These are phyloP conservation scores for Metschnikowia lachancei DNA, from an alignment of 805 yeast species.

Conservation along the genomic window DNA sequence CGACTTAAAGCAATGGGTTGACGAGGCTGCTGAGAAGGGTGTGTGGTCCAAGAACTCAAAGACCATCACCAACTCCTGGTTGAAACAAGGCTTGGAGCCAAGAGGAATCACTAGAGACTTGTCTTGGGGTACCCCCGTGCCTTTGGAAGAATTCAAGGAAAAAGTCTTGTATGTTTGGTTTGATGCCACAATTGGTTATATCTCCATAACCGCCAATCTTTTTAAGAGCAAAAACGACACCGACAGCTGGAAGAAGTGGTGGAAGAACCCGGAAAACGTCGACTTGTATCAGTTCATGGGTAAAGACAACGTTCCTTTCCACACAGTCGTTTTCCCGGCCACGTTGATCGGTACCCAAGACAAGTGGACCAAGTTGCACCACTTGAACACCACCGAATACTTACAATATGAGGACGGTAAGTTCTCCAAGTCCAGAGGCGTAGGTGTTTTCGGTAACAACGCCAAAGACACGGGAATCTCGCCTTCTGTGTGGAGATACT, in stretches of 20 bases:
- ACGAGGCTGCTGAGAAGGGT: conserved; percentile 64
- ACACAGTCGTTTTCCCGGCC: conserved; percentile 96
- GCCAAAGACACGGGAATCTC: conserved; percentile 91
- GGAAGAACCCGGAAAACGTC: conserved; percentile 91
- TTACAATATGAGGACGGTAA: conserved; percentile 97
- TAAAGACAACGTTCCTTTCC: conserved; percentile 98
- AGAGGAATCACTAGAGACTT: conserved; percentile 97
- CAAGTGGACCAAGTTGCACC: conserved; percentile 86
- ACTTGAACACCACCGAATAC: conserved; percentile 91
- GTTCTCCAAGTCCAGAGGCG: conserved; percentile 95
- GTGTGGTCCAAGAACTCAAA: conserved; percentile 90
- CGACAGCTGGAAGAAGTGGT: conserved; percentile 81
- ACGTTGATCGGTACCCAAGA: conserved; percentile 85
- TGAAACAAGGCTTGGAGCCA: conserved; percentile 87
- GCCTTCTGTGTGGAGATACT: conserved; percentile 97
- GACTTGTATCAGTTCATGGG: conserved; percentile 97
- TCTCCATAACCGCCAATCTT: conserved; percentile 93
- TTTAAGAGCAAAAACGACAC: conserved; percentile 46
- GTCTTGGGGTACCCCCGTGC: conserved; percentile 98
- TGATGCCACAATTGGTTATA: conserved; percentile 96
- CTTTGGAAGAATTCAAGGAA: conserved; percentile 76
- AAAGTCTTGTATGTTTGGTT: conserved; percentile 98
- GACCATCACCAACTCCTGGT: conserved; percentile 89
- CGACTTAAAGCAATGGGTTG: conserved; percentile 69
- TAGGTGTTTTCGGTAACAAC: conserved; percentile 97